Evolutionary conservation across 495 filamentous ascomycete genomes (phyloP).

Genomic region (Recurvomyces mirabilis): DNA sequence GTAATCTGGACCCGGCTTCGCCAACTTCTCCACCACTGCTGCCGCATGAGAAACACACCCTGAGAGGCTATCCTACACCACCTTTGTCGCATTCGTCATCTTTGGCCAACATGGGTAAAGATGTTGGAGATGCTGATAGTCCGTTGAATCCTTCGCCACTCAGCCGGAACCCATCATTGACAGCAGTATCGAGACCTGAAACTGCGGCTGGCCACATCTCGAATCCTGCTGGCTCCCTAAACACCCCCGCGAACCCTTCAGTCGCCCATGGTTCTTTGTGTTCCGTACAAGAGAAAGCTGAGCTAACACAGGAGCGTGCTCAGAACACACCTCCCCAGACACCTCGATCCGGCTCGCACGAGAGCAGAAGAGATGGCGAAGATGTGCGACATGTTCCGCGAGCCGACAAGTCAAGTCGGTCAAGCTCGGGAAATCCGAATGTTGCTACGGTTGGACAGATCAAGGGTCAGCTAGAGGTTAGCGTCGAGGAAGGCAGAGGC

Average conservation of each 20-base stretch:
- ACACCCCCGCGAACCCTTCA: conserved; percentile 42
- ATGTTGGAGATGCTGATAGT: too few species aligned
- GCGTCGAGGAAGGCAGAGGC: conserved; percentile 72
- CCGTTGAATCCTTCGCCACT: conserved; percentile 20
- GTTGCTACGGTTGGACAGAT: conserved; percentile 51
- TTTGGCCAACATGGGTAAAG: conserved; percentile 8
- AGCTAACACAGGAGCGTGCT: conserved; percentile 69
- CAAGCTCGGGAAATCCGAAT: conserved; percentile 27
- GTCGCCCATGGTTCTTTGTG: conserved; percentile 39
- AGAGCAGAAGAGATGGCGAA: conserved; percentile 28
- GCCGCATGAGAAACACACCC: conserved; percentile 18
- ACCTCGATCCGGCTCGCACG: conserved; percentile 65
- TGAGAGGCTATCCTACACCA: conserved; percentile 9
- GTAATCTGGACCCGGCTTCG: conserved; percentile 7
- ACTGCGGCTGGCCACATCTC: conserved; percentile 66
- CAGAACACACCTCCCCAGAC: conserved; percentile 89
- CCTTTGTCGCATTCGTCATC: conserved; percentile 22
- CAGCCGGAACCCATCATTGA: conserved; percentile 37
- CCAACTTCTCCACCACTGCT: conserved; percentile 19
- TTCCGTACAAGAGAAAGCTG: conserved; percentile 45
- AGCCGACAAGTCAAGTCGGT: conserved; percentile 30
- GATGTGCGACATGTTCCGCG: conserved; percentile 31
- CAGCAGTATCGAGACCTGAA: conserved; percentile 53
- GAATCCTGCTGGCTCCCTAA: conserved; percentile 45
- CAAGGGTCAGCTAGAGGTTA: conserved; percentile 82